A percentile compares a stretch with the other conserved stretches of the same genome.
phyloP scores from a whole-genome alignment of 495 filamentous ascomycete genomes.

The Parachaetomium inaequale region DNA sequence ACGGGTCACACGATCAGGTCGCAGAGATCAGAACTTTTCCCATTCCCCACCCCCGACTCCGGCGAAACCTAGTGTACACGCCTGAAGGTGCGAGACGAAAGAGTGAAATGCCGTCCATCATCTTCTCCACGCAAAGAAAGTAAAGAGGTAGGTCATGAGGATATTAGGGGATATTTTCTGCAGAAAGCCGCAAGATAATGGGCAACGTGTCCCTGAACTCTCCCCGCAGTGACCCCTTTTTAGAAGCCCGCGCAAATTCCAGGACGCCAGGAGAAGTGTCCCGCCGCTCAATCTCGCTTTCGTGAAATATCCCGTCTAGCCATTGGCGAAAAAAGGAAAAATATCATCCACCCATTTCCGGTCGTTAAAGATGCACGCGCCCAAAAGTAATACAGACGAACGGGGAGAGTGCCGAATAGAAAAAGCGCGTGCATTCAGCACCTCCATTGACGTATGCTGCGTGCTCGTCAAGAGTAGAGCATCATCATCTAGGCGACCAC shows the following conservation, averaged over 20 bases:
- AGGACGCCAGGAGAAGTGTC: constrained; percentile 36
- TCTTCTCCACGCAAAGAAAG: constrained; percentile 9
- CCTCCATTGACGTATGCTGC: constrained; percentile 27
- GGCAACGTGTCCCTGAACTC: constrained; percentile 29
- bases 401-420: constrained; percentile 29
- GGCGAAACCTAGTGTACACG: constrained; percentile 39
- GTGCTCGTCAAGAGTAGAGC: constrained; percentile 26
- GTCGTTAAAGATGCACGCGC: constrained; percentile 35
- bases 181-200: constrained; percentile 33
- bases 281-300: constrained; percentile 32
- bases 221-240: constrained; percentile 28
- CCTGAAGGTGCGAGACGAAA: constrained; percentile 34
- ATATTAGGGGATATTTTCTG: constrained; percentile 36
- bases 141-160: constrained; percentile 25
- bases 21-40: constrained; percentile 31
- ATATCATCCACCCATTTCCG: constrained; percentile 35
- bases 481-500: constrained; percentile 26
- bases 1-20: not conserved
- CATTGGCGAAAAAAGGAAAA: constrained; percentile 20
- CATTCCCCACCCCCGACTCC: constrained; percentile 26
- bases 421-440: constrained; percentile 26
- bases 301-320: constrained; percentile 29
- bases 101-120: constrained; percentile 28
- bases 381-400: constrained; percentile 38
- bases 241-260: constrained; percentile 30